Evolutionary conservation across 2,329 filamentous ascomycete genomes (phyloP).

Genomic region (Fonsecaea nubica): DNA sequence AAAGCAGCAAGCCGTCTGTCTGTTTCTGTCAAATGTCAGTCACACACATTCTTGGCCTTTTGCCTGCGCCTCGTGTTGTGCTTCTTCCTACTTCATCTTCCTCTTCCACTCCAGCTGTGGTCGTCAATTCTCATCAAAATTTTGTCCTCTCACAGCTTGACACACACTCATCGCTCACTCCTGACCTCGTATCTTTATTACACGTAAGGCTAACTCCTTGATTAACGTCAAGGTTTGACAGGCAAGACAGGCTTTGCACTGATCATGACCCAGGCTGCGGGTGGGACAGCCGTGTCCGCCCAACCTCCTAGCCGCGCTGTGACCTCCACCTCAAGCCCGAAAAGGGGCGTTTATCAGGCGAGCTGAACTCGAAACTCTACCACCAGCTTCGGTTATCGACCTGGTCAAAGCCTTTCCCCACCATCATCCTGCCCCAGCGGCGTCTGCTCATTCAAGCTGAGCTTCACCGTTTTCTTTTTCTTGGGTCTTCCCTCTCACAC

Average conservation of each 20-base stretch:
- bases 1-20: conserved; percentile 10
- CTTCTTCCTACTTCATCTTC: background rate
- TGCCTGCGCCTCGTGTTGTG: background rate
- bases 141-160: background rate
- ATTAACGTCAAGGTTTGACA: conserved; percentile 21
- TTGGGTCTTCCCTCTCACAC: background rate
- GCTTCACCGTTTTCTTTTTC: conserved; percentile 6
- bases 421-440: conserved; percentile 2
- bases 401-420: conserved; percentile 5
- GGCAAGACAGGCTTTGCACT: background rate
- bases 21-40: background rate
- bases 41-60: background rate
- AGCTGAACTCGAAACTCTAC: conserved; percentile 29
- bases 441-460: conserved; percentile 23
- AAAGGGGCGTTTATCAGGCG: conserved; percentile 25
- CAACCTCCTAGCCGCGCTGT: conserved; percentile 20
- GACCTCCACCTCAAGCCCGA: conserved; percentile 12
- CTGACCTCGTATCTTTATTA: conserved; percentile 7
- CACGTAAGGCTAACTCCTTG: conserved; percentile 8
- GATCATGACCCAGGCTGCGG: conserved; percentile 15
- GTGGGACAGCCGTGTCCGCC: conserved; percentile 3
- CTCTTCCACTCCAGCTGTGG: background rate
- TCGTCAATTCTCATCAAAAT: background rate
- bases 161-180: background rate
- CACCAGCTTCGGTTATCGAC: conserved; percentile 31